These are phyloP conservation scores for Excoecaria cochinchinensis DNA, from an alignment of 345 rosid genomes.

Conservation along the genomic window DNA sequence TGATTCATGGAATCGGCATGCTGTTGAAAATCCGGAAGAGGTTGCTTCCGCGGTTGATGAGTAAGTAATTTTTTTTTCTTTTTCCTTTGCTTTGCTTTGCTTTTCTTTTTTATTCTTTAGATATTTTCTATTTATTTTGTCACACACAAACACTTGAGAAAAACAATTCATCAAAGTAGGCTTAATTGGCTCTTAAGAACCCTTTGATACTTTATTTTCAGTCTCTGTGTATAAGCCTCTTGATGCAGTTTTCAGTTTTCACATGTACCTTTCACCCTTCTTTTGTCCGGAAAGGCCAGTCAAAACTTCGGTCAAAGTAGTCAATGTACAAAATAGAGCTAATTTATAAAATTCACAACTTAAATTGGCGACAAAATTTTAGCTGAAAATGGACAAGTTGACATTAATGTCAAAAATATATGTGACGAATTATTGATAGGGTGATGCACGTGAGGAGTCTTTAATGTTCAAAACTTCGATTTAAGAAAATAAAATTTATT, in stretches of 20 bases:
- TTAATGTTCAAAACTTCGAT: background rate
- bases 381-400: background rate
- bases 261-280: background rate
- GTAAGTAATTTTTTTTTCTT: conserved; percentile 58
- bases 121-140: too few species aligned
- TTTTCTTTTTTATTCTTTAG: too few species aligned
- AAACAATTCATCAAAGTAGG: background rate
- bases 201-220: background rate
- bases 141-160: too few species aligned
- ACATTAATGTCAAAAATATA: background rate
- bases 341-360: background rate
- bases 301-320: conserved; percentile 11
- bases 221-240: background rate
- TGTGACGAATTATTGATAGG: background rate
- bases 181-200: background rate
- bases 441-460: background rate
- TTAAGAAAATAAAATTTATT: background rate
- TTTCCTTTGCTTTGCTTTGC: background rate
- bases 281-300: background rate
- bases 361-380: background rate
- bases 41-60: conserved; percentile 69
- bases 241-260: background rate
- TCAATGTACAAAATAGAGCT: background rate
- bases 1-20: conserved; percentile 55
- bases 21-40: conserved; percentile 66